Conservation (phyloP, 257 asterid genomes). For the Osmanthus fragrans region DNA sequence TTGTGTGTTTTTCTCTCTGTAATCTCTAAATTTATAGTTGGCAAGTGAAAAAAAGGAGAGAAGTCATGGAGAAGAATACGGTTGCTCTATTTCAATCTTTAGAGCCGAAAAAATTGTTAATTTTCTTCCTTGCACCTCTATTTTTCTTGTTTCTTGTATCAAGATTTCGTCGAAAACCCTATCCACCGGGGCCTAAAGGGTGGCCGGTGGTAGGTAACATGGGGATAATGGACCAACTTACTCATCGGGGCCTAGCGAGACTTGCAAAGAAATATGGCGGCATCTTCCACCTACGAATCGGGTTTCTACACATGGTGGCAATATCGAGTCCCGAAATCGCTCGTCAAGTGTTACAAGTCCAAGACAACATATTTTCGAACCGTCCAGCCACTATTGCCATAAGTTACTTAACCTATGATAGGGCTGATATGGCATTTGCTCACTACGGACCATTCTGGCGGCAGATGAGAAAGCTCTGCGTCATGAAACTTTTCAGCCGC, state of each 20-base stretch:
- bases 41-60: background rate
- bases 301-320: conserved; percentile 62
- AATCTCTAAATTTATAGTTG: background rate
- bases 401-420: conserved; percentile 66
- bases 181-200: conserved; percentile 86
- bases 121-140: conserved; percentile 31
- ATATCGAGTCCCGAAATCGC: conserved; percentile 81
- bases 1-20: background rate
- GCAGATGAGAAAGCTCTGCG: conserved; percentile 88
- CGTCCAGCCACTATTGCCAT: conserved; percentile 81
- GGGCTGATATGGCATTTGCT: conserved; percentile 97
- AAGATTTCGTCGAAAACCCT: conserved; percentile 44
- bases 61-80: conserved; percentile 10
- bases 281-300: conserved; percentile 66
- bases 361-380: conserved; percentile 84
- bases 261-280: conserved; percentile 80
- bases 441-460: conserved; percentile 97
- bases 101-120: conserved; percentile 14
- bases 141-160: conserved; percentile 26
- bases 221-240: conserved; percentile 61
- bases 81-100: conserved; percentile 23
- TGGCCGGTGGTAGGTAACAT: conserved; percentile 83
- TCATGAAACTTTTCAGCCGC: conserved; percentile 84
- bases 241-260: conserved; percentile 74
- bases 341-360: conserved; percentile 75